phyloP scores from a whole-genome alignment of 2,329 filamentous ascomycete genomes.

The Cordyceps pruinosa region DNA sequence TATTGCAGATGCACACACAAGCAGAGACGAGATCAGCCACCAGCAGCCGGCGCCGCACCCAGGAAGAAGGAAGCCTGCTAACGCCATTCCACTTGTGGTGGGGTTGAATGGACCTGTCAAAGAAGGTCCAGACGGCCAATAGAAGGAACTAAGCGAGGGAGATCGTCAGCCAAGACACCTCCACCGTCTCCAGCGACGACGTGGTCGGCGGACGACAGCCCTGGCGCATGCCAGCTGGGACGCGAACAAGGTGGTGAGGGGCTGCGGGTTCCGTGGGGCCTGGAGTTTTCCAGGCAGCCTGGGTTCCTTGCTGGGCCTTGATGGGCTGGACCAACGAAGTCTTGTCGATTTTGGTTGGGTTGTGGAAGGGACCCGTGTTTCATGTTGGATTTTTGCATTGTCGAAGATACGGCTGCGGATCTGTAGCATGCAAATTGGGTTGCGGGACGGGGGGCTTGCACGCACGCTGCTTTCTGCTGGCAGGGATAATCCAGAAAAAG shows the following conservation, averaged over 20 bases:
- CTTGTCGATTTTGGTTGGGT: background rate
- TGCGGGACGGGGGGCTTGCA: background rate
- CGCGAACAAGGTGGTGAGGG: slow-evolving; percentile 3
- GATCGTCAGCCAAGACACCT: slow-evolving; percentile 4
- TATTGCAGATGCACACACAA: background rate
- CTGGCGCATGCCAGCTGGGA: slow-evolving; percentile 8
- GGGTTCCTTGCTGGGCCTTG: background rate
- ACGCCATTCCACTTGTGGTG: background rate
- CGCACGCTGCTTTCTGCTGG: background rate
- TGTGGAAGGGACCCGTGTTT: background rate
- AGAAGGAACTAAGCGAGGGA: slow-evolving; percentile 9
- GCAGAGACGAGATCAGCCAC: background rate
- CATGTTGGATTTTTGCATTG: background rate
- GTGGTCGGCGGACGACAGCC: background rate
- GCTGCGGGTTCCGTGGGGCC: background rate
- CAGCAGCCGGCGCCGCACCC: background rate
- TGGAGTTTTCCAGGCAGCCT: background rate
- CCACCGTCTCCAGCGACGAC: background rate
- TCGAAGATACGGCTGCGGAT: background rate
- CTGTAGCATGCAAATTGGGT: background rate
- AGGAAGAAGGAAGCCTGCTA: background rate
- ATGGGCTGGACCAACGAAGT: background rate
- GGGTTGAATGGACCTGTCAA: slow-evolving; percentile 6
- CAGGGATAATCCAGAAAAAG: background rate
- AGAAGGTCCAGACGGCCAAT: slow-evolving; percentile 1